Percentiles rank a stretch among this genome's conserved stretches.
Conservation (phyloP, 2,329 filamentous ascomycete species). For the Botryotinia globosa region DNA sequence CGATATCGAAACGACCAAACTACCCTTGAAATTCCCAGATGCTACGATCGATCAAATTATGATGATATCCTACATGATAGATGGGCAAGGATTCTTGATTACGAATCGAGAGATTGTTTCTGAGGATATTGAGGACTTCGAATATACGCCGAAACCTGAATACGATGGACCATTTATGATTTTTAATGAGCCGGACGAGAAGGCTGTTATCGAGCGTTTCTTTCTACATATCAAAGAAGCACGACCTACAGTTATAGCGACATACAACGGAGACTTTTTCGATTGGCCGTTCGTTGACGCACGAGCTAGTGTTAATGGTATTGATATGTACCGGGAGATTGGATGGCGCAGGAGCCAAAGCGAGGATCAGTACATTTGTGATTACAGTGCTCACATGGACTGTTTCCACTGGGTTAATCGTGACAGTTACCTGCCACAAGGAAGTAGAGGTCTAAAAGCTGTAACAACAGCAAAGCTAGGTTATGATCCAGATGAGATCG, state of each 20-base stretch:
- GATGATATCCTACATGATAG: conserved; percentile 99
- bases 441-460: conserved; percentile 93
- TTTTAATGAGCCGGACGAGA: conserved; percentile 96
- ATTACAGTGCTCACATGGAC: conserved; percentile 97
- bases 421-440: conserved; percentile 96
- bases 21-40: conserved; percentile 95
- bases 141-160: conserved; percentile 96
- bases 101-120: conserved; percentile 98
- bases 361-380: conserved; percentile 95
- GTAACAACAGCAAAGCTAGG: conserved; percentile 97
- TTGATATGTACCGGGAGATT: conserved; percentile 99
- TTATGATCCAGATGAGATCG: conserved; percentile 96
- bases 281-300: conserved; percentile 99
- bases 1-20: conserved; percentile 97
- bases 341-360: conserved; percentile 85
- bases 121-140: conserved; percentile 95
- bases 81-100: conserved; percentile 95
- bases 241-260: conserved; percentile 92
- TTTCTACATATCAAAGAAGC: conserved; percentile 95
- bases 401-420: conserved; percentile 99
- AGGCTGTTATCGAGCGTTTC: conserved; percentile 82
- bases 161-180: conserved; percentile 95
- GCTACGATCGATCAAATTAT: conserved; percentile 93
- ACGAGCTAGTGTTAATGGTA: conserved; percentile 86
- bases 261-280: conserved; percentile 99